A percentile compares a stretch with the other conserved stretches of the same genome.
Evolutionary conservation across 176 grass and related monocot genomes (phyloP).

Genomic region (Oryza punctata): DNA sequence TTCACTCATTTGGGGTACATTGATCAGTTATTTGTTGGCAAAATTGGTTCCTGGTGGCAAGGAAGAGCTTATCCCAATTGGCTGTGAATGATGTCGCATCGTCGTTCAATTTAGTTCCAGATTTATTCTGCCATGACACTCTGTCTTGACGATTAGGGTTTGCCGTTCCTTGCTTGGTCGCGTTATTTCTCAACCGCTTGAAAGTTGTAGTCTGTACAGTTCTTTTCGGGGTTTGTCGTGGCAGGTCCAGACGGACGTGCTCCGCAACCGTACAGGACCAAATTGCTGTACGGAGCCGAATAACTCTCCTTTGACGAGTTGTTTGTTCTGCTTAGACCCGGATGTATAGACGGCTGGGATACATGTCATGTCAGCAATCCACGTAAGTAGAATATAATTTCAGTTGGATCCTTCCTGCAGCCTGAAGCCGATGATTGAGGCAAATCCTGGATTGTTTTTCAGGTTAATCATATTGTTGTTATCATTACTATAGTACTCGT

Average conservation of each 20-base stretch:
- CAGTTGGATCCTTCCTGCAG: neutral
- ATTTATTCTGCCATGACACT: neutral
- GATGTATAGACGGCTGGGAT: neutral
- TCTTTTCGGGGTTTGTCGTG: neutral
- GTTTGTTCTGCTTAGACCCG: neutral
- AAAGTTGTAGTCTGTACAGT: neutral
- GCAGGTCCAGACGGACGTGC: neutral
- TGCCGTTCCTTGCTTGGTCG: neutral
- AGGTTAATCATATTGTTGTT: neutral
- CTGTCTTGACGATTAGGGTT: neutral
- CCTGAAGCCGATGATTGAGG: neutral
- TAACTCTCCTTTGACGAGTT: constrained; percentile 14
- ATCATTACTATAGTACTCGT: neutral
- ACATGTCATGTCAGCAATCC: neutral
- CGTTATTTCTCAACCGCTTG: neutral
- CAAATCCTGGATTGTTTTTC: neutral
- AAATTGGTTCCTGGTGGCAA: too few relatives aligned
- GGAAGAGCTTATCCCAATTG: too few relatives aligned
- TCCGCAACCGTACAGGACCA: neutral
- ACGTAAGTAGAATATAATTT: neutral
- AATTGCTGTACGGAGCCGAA: neutral
- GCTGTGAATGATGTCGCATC: neutral
- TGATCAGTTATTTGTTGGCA: neutral
- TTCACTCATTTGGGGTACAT: neutral
- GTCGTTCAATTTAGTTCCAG: neutral